These are phyloP conservation scores for Bauhinia variegata DNA, from an alignment of 306 rosid species.

Conservation along the genomic window DNA sequence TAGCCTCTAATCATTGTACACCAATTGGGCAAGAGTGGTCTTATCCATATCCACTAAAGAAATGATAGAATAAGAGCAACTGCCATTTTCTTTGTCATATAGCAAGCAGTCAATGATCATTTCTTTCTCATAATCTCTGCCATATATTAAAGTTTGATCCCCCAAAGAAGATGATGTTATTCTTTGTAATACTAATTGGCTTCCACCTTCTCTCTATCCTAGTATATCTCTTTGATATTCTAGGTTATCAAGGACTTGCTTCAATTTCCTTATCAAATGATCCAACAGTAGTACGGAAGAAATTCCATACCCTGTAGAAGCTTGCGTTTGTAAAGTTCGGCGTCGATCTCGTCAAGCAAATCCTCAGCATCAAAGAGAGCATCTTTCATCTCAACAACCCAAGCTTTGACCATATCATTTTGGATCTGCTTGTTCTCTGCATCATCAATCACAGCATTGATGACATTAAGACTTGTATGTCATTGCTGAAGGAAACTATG, in stretches of 20 bases:
- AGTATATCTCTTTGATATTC: conserved; percentile 46
- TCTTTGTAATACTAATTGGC: conserved; percentile 11
- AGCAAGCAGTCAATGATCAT: not conserved
- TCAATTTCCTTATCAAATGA: conserved; percentile 46
- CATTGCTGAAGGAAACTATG: too few relatives aligned
- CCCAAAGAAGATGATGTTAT: conserved; percentile 43
- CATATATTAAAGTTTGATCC: conserved; percentile 12
- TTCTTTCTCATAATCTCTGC: conserved; percentile 29
- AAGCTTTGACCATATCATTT: too few relatives aligned
- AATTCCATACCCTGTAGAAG: too few relatives aligned
- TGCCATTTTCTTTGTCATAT: not conserved
- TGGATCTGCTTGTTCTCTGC: too few relatives aligned
- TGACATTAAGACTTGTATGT: too few relatives aligned
- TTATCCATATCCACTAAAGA: conserved; percentile 28
- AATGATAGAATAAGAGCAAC: not conserved
- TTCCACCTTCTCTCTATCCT: conserved; percentile 41
- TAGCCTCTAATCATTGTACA: conserved; percentile 22
- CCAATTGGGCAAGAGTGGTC: conserved; percentile 15
- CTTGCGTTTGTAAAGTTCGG: conserved; percentile 2
- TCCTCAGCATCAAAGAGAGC: too few relatives aligned
- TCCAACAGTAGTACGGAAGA: too few relatives aligned
- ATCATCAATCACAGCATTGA: too few relatives aligned
- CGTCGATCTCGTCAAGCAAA: too few relatives aligned
- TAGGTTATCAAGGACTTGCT: conserved; percentile 41
- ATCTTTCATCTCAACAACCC: too few relatives aligned